Conservation (phyloP, 176 grass and related monocot species). For the Ensete ventricosum region DNA sequence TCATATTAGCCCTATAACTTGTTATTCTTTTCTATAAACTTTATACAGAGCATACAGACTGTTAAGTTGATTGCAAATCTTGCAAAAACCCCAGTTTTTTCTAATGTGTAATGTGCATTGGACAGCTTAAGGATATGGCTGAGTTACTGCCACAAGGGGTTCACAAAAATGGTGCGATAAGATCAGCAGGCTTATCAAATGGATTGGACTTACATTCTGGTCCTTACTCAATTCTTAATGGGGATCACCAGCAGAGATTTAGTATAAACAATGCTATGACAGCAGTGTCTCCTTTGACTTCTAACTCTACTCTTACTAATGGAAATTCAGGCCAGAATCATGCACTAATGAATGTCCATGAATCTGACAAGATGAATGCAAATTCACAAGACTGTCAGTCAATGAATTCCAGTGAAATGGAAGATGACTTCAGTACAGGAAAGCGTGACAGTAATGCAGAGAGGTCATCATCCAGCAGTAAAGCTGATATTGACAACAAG, state of each 20-base stretch:
- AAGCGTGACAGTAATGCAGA: constrained; percentile 34
- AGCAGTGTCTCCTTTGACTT: constrained; percentile 4
- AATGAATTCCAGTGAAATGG: constrained; percentile 20
- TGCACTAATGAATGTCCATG: constrained; percentile 18
- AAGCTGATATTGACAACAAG: constrained; percentile 42
- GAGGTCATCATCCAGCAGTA: constrained; percentile 19
- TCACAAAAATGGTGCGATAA: constrained; percentile 33
- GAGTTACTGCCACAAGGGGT: constrained; percentile 51
- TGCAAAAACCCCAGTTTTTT: background rate
- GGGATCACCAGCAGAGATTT: constrained; percentile 33
- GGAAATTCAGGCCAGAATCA: constrained; percentile 30
- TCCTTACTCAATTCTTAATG: constrained; percentile 18
- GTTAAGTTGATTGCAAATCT: background rate
- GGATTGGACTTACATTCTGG: constrained; percentile 10
- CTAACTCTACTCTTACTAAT: constrained; percentile 20
- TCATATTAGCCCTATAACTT: background rate
- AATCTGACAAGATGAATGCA: constrained; percentile 14
- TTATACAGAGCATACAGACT: background rate
- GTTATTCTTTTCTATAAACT: background rate
- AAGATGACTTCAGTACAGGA: constrained; percentile 19
- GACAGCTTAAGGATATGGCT: constrained; percentile 82
- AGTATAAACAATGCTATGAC: constrained; percentile 16
- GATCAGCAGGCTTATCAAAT: constrained; percentile 20
- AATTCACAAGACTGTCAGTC: constrained; percentile 7
- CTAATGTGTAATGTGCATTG: background rate